Evolutionary conservation across 371 early-diverging fungal species (phyloP).

Genomic region (Mucor circinelloides): DNA sequence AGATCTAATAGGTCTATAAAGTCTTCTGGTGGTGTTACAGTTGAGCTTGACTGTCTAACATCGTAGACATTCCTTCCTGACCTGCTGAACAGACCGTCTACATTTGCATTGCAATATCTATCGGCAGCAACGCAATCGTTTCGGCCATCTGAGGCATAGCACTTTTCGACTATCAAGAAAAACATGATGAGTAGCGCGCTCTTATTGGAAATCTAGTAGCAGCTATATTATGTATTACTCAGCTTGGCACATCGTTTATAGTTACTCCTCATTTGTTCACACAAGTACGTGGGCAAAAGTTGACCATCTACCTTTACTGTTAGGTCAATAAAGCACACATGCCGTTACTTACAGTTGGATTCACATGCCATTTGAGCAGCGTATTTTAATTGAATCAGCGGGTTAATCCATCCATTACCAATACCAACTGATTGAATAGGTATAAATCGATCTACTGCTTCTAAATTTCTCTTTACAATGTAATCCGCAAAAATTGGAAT

Average conservation of each 20-base stretch:
- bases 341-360: slow-evolving; percentile 23
- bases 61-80: slow-evolving; percentile 25
- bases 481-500: slow-evolving; percentile 67
- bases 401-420: slow-evolving; percentile 37
- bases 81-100: slow-evolving; percentile 9
- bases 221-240: neutral
- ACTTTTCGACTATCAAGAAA: slow-evolving; percentile 16
- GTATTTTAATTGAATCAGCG: slow-evolving; percentile 28
- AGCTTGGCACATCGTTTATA: slow-evolving; percentile 10
- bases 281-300: slow-evolving; percentile 4
- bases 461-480: slow-evolving; percentile 26
- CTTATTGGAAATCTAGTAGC: neutral
- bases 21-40: slow-evolving; percentile 7
- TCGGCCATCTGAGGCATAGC: slow-evolving; percentile 10
- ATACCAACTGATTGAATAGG: slow-evolving; percentile 27
- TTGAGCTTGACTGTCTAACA: neutral
- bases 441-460: neutral
- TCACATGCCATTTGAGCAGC: slow-evolving; percentile 27
- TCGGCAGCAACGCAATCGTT: slow-evolving; percentile 16
- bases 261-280: slow-evolving; percentile 7
- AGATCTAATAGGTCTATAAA: slow-evolving; percentile 16
- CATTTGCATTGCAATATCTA: slow-evolving; percentile 16
- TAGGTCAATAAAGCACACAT: neutral
- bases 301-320: slow-evolving; percentile 17
- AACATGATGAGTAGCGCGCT: neutral